Base-by-base conservation (phyloP, 495 filamentous ascomycete species). In the Penicillium alfredii region DNA sequence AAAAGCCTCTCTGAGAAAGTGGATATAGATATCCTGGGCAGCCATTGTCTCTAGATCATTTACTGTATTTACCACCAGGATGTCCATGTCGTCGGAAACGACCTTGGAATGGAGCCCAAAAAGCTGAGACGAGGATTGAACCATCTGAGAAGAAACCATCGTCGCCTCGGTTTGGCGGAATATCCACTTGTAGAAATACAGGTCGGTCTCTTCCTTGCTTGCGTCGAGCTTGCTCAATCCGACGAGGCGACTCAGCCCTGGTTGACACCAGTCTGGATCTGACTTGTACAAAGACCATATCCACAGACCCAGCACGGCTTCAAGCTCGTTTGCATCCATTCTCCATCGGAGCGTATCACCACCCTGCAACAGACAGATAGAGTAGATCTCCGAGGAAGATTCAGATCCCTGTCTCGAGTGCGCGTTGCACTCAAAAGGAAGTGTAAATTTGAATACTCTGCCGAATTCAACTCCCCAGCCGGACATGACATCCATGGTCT, bases 111-210 rank as follows among this genome's bases (percentile, higher is more conserved):
- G 35, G 16, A 40, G 47, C 0, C 58, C 54, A 29, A 67, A 67
- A 0, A 55, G 27, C 3, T 44, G 51, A 3, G 33, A 24, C 0
- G 53, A 39, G 6, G 44, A 30, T 10, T 52, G 33, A 2, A 61
- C 41, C 25, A 31, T 38, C 2, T 46, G 47, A 0, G 51, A 40
- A 6, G 54, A 43, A 8, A 58, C 37, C 33, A 63, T 37, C n/a
- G 16, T 42, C 0, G 56, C 51, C 34, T 63, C 51, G 0, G 42
- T 54, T 14, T 59, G 51, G 1, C 55, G 48, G 18, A 49, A 60
- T 2, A 67, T 63, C 61, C 63, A 67, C 38, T 64, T 67, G n/a
- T 59, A 47, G 34, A 61, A 67, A 22, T 54, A 51, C 7, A 57
- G 46, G 18, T 58, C 56, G 1, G 53, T 59, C 13, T 48, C 42